phyloP scores from a whole-genome alignment of 2,329 filamentous ascomycete species.

The Arthroderma uncinatum region DNA sequence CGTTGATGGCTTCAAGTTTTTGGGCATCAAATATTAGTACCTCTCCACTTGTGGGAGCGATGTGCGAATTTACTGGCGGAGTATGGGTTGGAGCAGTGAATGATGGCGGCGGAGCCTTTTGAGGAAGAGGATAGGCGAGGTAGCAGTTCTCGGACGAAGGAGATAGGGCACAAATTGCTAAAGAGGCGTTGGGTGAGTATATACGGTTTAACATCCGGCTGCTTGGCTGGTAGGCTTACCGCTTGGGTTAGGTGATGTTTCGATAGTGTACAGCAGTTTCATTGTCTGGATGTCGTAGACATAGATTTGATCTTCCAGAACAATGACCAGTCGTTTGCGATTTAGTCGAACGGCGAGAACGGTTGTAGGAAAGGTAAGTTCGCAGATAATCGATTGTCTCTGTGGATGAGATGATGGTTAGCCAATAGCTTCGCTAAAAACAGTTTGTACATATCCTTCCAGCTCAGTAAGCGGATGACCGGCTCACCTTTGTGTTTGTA shows the following conservation, averaged over 20 bases:
- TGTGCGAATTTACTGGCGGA: conserved; percentile 59
- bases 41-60: conserved; percentile 77
- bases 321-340: conserved; percentile 81
- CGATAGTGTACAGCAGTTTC: conserved; percentile 83
- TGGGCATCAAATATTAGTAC: conserved; percentile 86
- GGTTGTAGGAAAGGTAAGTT: conserved; percentile 95
- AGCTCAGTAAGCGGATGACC: neutral
- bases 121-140: conserved; percentile 81
- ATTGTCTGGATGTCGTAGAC: conserved; percentile 98
- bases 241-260: conserved; percentile 83
- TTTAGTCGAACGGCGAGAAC: conserved; percentile 90
- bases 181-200: neutral
- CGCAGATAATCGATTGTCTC: conserved; percentile 81
- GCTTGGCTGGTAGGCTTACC: conserved; percentile 34
- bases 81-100: conserved; percentile 63
- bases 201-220: neutral
- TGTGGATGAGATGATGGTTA: conserved; percentile 21
- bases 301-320: conserved; percentile 93
- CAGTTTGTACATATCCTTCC: neutral
- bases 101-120: conserved; percentile 44
- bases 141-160: conserved; percentile 94
- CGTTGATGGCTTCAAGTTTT: conserved; percentile 83
- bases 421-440: neutral
- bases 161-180: conserved; percentile 81
- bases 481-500: conserved; percentile 80